Percentiles rank a stretch among this genome's conserved stretches.
These are phyloP conservation scores for Epichloe aotearoae DNA, from an alignment of 2,329 filamentous ascomycete species.

Conservation along the genomic window DNA sequence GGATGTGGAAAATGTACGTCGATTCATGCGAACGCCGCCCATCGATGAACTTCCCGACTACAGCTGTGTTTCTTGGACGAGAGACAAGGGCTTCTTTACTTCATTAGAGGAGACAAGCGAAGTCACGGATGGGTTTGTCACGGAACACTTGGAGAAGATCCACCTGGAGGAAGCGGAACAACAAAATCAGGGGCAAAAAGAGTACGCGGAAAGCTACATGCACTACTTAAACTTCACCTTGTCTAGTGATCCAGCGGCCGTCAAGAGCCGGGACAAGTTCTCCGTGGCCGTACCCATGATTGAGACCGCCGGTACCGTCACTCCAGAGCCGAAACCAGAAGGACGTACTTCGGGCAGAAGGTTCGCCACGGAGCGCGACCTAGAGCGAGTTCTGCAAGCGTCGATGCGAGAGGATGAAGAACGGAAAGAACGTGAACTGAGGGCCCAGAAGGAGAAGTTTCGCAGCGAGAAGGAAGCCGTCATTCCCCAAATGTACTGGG, in stretches of 20 bases:
- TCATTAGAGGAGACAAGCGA: constrained; percentile 25
- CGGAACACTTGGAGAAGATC: constrained; percentile 30
- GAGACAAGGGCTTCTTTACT: constrained; percentile 31
- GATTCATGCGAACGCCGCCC: constrained; percentile 41
- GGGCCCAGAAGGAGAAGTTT: constrained; percentile 53
- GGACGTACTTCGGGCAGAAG: constrained; percentile 39
- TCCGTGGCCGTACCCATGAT: constrained; percentile 24
- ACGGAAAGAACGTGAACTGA: constrained; percentile 50
- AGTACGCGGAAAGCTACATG: constrained; percentile 35
- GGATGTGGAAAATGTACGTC: constrained; percentile 34
- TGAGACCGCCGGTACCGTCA: constrained; percentile 21
- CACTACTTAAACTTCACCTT: constrained; percentile 41
- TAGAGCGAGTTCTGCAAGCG: constrained; percentile 59
- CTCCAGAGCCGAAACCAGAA: constrained; percentile 44
- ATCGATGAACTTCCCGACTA: constrained; percentile 39
- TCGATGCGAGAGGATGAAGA: constrained; percentile 61
- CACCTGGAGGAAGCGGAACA: constrained; percentile 22
- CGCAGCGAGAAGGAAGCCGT: constrained; percentile 66
- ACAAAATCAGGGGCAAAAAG: constrained; percentile 25
- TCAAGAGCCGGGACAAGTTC: constrained; percentile 43
- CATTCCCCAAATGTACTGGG: constrained; percentile 58
- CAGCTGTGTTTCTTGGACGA: constrained; percentile 31
- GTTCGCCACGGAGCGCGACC: constrained; percentile 59
- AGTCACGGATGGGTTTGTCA: constrained; percentile 31
- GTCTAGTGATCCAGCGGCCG: constrained; percentile 40